A percentile compares a stretch with the other conserved stretches of the same genome.
Conservation (phyloP, 2,329 filamentous ascomycete genomes). For the Truncatella angustata region DNA sequence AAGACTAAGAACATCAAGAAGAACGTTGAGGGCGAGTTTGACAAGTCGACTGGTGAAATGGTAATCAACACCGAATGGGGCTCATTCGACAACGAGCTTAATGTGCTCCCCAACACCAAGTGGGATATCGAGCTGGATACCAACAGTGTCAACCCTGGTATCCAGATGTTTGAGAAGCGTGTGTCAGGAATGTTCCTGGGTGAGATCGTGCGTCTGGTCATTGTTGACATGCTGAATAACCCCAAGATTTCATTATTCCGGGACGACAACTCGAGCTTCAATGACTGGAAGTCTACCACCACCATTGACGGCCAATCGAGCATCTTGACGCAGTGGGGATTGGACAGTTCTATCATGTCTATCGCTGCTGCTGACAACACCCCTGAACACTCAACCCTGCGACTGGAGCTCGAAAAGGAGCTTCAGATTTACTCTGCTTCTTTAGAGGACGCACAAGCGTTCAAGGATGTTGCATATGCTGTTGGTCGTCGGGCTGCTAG, state of each 20-base stretch:
- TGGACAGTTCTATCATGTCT: slow-evolving; percentile 89
- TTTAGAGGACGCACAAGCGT: slow-evolving; percentile 80
- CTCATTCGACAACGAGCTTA: slow-evolving; percentile 92
- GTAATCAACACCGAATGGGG: slow-evolving; percentile 99
- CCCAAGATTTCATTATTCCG: slow-evolving; percentile 69
- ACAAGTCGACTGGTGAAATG: slow-evolving; percentile 85
- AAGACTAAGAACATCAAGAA: slow-evolving; percentile 85
- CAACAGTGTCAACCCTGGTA: slow-evolving; percentile 83
- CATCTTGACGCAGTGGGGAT: slow-evolving; percentile 78
- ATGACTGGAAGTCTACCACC: slow-evolving; percentile 69
- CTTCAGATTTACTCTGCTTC: slow-evolving; percentile 75
- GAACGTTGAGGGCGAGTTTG: slow-evolving; percentile 66
- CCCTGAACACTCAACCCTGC: slow-evolving; percentile 67
- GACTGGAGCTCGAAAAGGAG: slow-evolving; percentile 74
- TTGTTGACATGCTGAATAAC: slow-evolving; percentile 71
- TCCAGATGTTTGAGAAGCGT: slow-evolving; percentile 99
- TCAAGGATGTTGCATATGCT: slow-evolving; percentile 79
- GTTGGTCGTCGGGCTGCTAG: slow-evolving; percentile 87
- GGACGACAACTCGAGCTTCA: slow-evolving; percentile 69
- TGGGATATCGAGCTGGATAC: slow-evolving; percentile 80
- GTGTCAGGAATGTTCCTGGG: slow-evolving; percentile 98
- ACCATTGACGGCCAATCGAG: slow-evolving; percentile 62
- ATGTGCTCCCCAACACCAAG: slow-evolving; percentile 78
- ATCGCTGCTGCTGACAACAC: slow-evolving; percentile 80
- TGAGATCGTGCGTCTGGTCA: slow-evolving; percentile 79